Percentiles rank a stretch among this genome's conserved stretches.
Conservation (phyloP, 2,329 filamentous ascomycete species). For the Ramichloridium luteum region DNA sequence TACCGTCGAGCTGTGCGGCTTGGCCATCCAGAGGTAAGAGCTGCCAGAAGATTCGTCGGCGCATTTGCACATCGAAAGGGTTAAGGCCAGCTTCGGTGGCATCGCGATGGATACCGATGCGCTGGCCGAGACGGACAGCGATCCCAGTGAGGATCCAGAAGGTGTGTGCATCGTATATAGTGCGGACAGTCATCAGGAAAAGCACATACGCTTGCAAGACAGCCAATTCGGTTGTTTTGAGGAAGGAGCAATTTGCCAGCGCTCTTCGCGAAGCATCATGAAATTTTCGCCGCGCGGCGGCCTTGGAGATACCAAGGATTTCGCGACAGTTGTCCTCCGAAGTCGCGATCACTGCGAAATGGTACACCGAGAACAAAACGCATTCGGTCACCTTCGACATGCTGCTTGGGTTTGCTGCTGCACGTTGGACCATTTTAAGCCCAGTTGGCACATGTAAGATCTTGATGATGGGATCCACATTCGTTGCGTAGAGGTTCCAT, state of each 20-base stretch:
- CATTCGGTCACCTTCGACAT: slow-evolving; percentile 47
- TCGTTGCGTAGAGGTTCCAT: slow-evolving; percentile 52
- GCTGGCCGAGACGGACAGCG: slow-evolving; percentile 47
- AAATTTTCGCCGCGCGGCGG: slow-evolving; percentile 31
- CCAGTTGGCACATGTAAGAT: slow-evolving; percentile 51
- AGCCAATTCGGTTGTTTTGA: slow-evolving; percentile 52
- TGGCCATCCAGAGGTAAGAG: slow-evolving; percentile 57
- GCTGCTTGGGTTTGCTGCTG: slow-evolving; percentile 34
- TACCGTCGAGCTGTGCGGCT: slow-evolving; percentile 52
- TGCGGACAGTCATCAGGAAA: slow-evolving; percentile 38
- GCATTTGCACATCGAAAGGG: slow-evolving; percentile 47
- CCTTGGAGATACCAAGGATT: slow-evolving; percentile 31
- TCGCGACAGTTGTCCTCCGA: slow-evolving; percentile 34
- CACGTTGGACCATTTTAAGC: slow-evolving; percentile 41
- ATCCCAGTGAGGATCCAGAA: slow-evolving; percentile 54
- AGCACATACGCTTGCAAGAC: slow-evolving; percentile 56
- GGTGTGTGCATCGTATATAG: slow-evolving; percentile 37
- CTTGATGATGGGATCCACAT: slow-evolving; percentile 59
- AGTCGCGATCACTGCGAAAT: slow-evolving; percentile 42
- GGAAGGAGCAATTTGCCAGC: slow-evolving; percentile 53
- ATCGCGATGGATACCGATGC: slow-evolving; percentile 52
- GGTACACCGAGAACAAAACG: slow-evolving; percentile 49
- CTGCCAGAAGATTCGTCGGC: slow-evolving; percentile 50
- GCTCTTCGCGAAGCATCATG: slow-evolving; percentile 48
- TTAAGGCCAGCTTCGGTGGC: slow-evolving; percentile 36